Evolutionary conservation across 2,329 filamentous ascomycete genomes (phyloP).

Genomic region (Claviceps monticola): DNA sequence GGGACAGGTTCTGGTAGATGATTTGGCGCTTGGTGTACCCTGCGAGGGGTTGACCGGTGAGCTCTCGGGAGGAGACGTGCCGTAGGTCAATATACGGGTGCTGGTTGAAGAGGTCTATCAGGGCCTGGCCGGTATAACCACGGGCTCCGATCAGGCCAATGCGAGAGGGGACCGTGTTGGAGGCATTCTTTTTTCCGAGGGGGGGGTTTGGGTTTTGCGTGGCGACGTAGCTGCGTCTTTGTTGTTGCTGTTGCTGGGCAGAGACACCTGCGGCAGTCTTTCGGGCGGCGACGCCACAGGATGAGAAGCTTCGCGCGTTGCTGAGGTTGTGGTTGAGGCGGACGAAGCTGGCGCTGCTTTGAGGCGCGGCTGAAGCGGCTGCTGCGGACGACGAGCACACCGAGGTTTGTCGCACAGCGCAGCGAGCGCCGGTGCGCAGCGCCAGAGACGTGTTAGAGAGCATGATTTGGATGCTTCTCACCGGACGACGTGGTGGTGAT

Average conservation of each 20-base stretch:
- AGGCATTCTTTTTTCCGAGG: slow-evolving; percentile 73
- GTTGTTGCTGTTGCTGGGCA: not conserved
- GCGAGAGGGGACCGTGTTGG: slow-evolving; percentile 63
- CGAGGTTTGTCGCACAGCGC: not conserved
- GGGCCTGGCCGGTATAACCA: slow-evolving; percentile 46
- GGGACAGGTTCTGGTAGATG: slow-evolving; percentile 77
- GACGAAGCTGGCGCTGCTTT: not conserved
- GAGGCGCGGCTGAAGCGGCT: not conserved
- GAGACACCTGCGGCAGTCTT: too few species aligned
- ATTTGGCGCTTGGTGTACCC: slow-evolving; percentile 88
- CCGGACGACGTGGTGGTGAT: not conserved
- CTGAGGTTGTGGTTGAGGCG: not conserved
- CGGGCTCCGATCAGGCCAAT: slow-evolving; percentile 82
- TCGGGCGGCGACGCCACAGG: not conserved
- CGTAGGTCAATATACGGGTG: slow-evolving; percentile 84
- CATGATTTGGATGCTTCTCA: slow-evolving; percentile 2
- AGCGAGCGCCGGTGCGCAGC: slow-evolving; percentile 1
- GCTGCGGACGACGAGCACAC: not conserved
- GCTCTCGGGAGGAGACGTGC: slow-evolving; percentile 86
- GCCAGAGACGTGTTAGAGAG: slow-evolving; percentile 1
- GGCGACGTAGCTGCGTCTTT: not conserved
- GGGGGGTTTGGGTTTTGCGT: slow-evolving; percentile 39
- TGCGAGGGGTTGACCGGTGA: slow-evolving; percentile 72
- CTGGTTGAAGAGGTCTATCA: slow-evolving; percentile 74
- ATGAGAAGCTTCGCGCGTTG: not conserved